Evolutionary conservation across 148 eudicot genomes (phyloP).

Genomic region (Heliosperma pusillum): DNA sequence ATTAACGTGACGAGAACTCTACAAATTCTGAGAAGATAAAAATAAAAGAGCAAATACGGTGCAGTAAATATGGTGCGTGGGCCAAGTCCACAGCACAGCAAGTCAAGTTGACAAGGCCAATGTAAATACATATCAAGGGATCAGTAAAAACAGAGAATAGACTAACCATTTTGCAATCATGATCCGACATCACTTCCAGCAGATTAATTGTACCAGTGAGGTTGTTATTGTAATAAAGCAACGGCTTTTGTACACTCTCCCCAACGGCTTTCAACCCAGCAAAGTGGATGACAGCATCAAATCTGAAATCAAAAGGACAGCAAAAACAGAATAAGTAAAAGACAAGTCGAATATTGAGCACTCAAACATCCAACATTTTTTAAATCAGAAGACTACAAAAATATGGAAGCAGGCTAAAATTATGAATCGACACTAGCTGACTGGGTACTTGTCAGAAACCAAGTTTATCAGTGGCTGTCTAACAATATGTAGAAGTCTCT

Average conservation of each 20-base stretch:
- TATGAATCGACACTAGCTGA: neutral
- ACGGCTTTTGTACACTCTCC: conserved; percentile 89
- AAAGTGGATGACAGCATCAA: conserved; percentile 97
- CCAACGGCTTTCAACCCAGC: conserved; percentile 99
- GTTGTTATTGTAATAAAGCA: conserved; percentile 84
- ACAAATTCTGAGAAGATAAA: neutral
- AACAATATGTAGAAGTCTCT: neutral
- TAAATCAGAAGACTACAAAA: neutral
- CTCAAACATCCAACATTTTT: neutral
- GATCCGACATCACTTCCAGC: conserved; percentile 90
- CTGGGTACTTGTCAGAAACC: neutral
- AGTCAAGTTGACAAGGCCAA: neutral
- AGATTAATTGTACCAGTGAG: conserved; percentile 77
- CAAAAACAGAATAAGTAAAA: neutral
- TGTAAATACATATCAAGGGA: neutral
- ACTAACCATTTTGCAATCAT: conserved; percentile 84
- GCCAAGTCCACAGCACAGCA: neutral
- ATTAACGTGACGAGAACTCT: neutral
- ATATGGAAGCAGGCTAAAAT: neutral
- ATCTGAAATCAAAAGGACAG: conserved; percentile 46
- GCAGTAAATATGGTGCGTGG: neutral
- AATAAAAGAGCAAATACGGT: neutral
- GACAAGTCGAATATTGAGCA: neutral
- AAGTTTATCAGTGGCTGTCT: neutral
- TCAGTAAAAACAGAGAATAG: neutral